phyloP scores from a whole-genome alignment of 1,139 yeast genomes.

The Taphrina sp. region DNA sequence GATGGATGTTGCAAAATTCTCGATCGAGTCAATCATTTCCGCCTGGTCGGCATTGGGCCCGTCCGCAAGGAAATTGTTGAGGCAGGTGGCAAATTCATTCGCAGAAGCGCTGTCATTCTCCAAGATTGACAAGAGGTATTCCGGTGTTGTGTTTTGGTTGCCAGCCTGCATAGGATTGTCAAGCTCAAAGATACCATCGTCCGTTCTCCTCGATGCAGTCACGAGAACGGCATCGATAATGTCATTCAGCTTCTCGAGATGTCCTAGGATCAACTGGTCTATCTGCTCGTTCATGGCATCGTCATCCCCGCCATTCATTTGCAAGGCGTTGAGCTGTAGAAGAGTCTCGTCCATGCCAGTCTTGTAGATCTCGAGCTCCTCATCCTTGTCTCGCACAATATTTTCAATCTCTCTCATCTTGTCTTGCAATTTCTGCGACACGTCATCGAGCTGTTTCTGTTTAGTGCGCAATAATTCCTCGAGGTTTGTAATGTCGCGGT shows the following conservation, averaged over 20 bases:
- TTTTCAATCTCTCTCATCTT: conserved; percentile 49
- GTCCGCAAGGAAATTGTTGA: conserved; percentile 74
- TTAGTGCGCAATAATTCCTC: conserved; percentile 46
- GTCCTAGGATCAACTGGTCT: conserved; percentile 55
- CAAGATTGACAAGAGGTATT: conserved; percentile 63
- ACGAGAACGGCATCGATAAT: conserved; percentile 71
- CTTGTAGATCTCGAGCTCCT: conserved; percentile 64
- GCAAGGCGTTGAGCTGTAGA: conserved; percentile 55
- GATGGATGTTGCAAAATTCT: conserved; percentile 63
- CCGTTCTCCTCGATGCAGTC: conserved; percentile 69
- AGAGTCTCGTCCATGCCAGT: conserved; percentile 64
- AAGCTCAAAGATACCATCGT: conserved; percentile 69
- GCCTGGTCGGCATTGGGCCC: conserved; percentile 71
- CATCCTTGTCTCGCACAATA: conserved; percentile 64
- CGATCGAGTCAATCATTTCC: conserved; percentile 64
- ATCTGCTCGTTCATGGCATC: conserved; percentile 59
- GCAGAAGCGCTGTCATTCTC: conserved; percentile 72
- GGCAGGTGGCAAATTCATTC: conserved; percentile 76
- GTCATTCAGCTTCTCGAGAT: conserved; percentile 53
- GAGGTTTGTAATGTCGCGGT: conserved; percentile 48
- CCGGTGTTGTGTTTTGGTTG: conserved; percentile 73
- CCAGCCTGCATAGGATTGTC: conserved; percentile 83
- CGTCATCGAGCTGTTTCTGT: conserved; percentile 44
- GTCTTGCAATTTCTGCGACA: conserved; percentile 40
- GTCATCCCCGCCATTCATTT: conserved; percentile 53